phyloP scores from a whole-genome alignment of 176 grass and related monocot genomes.

The Tillandsia fasciculata region DNA sequence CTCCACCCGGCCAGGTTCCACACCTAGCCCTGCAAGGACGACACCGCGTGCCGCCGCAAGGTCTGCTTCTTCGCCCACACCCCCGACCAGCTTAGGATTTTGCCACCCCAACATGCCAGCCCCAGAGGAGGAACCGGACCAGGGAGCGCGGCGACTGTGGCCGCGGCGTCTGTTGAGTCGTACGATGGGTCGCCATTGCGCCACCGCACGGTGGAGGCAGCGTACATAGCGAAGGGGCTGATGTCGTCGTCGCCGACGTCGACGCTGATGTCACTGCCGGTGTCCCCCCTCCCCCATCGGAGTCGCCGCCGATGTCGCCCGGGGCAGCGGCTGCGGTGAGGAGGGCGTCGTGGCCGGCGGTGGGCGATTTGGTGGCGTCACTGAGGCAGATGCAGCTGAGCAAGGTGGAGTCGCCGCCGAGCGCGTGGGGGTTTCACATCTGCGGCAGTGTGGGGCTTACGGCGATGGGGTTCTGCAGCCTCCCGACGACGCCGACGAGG shows the following conservation, averaged over 20 bases:
- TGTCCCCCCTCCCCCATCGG: neutral
- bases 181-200: no score
- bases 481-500: constrained; percentile 6
- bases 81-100: constrained; percentile 9
- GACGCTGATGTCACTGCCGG: neutral
- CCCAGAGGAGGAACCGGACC: neutral
- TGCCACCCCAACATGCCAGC: neutral
- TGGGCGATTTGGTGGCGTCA: neutral
- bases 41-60: neutral
- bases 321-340: neutral
- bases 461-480: constrained; percentile 1
- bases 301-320: constrained; percentile 8
- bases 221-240: neutral
- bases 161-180: neutral
- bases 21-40: constrained; percentile 31
- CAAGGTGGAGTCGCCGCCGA: neutral
- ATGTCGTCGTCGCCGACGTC: constrained; percentile 6
- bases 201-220: neutral
- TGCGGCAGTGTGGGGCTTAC: neutral
- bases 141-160: neutral
- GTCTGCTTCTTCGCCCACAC: constrained; percentile 54
- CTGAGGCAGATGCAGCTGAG: constrained; percentile 14
- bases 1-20: constrained; percentile 38
- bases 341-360: neutral
- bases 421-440: constrained; percentile 1